Conservation (phyloP, 202 grass and related monocot species). For the Setaria italica region DNA sequence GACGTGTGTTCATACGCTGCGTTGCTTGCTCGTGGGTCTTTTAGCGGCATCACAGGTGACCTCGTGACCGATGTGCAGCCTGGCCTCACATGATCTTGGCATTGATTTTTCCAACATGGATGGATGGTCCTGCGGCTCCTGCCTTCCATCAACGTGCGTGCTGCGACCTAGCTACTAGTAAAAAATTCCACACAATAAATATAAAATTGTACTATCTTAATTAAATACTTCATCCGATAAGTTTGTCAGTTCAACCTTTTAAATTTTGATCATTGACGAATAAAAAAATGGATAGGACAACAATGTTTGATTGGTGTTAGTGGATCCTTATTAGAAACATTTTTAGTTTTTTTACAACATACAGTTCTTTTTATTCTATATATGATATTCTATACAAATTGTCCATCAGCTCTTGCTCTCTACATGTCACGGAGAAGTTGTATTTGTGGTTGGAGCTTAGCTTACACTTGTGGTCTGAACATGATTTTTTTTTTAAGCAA, state of each 20-base stretch:
- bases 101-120: not conserved
- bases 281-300: no score
- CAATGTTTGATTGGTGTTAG: not conserved
- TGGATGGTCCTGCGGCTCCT: not conserved
- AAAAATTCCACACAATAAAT: not conserved
- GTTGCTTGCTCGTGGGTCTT: not conserved
- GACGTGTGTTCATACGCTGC: not conserved
- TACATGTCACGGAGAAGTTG: not conserved
- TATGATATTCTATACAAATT: not conserved
- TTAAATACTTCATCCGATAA: not conserved
- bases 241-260: no score
- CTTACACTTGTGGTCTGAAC: not conserved
- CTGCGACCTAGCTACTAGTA: not conserved
- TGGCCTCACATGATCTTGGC: conserved; percentile 6
- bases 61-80: not conserved
- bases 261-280: no score
- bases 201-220: not conserved
- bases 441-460: not conserved
- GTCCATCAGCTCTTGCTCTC: no score
- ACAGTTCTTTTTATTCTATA: not conserved
- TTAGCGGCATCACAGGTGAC: not conserved
- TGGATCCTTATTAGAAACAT: not conserved
- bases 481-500: no score
- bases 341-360: not conserved
- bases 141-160: not conserved